Evolutionary conservation across 2,329 filamentous ascomycete genomes (phyloP).

Genomic region (Plenodomus biglobosus): DNA sequence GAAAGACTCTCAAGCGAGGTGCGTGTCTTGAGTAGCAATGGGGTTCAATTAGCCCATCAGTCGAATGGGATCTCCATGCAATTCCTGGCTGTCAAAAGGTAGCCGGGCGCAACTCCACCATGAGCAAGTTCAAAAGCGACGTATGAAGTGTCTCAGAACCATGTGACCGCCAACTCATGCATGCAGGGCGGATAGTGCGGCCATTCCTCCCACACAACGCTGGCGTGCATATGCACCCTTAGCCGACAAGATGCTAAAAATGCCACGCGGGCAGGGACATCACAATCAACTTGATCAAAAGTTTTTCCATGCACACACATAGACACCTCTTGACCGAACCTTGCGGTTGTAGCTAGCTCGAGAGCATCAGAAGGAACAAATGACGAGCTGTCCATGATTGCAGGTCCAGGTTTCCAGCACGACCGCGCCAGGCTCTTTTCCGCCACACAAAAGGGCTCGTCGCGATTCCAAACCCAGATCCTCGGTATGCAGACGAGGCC

Average conservation of each 20-base stretch:
- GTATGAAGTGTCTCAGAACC: slow-evolving; percentile 9
- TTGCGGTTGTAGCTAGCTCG: background rate
- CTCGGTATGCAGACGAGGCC: background rate
- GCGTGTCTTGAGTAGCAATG: background rate
- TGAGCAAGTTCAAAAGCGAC: background rate
- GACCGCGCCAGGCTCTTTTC: background rate
- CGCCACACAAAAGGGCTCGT: background rate
- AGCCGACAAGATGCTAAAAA: slow-evolving; percentile 4
- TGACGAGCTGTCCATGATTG: background rate
- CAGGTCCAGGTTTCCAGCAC: background rate
- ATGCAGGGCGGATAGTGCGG: slow-evolving; percentile 13
- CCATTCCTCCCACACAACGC: slow-evolving; percentile 5
- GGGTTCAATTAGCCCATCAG: background rate
- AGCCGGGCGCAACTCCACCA: background rate
- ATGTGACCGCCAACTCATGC: slow-evolving; percentile 18
- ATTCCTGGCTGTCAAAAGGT: background rate
- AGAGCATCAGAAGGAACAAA: background rate
- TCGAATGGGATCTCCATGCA: background rate
- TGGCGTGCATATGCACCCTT: slow-evolving; percentile 15
- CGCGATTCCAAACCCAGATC: background rate
- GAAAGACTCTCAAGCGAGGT: too few species aligned
- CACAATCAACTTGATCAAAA: slow-evolving; percentile 2
- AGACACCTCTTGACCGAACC: background rate
- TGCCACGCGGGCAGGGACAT: background rate
- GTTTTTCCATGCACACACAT: too few species aligned